Base-by-base conservation (phyloP, 2,329 filamentous ascomycete genomes). In the Pyrenophora seminiperda region DNA sequence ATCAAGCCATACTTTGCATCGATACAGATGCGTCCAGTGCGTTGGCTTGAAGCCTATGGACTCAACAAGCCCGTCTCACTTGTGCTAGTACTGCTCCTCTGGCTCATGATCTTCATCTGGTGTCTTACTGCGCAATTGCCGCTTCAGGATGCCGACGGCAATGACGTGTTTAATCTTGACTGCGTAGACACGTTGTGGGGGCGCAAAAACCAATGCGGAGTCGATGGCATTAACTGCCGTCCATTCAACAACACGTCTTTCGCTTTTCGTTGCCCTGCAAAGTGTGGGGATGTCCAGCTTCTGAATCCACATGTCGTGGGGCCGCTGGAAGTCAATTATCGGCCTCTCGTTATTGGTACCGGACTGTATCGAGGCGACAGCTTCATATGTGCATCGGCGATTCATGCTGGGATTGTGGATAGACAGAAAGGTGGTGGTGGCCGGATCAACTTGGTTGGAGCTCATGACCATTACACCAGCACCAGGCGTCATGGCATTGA, bases 361-460 rank as follows among this genome's bases (percentile, higher is more conserved):
- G 80, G 85, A 0, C 76, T 87, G 3, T 97, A 97, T 71, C 87
- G 94, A n/a, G 91, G 90, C 3, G 91, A 96, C 72, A 94, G 90
- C 34, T 95, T 90, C 72, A 85, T 96, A 41, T 96, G 91, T 67
- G 86, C 85, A 50, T 82, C 91, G n/a, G 91, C 90, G 24, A 88
- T 96, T 39, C 91, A 96, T 68, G 84, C 90, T 1, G 91, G 91
- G 9, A 77, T 91, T 55, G 82, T 94, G 41, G 81, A 81, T 22
- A 83, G 90, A 62, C 73, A 77, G 0, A 76, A 81, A 32, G 91
- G 91, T 27, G 91, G 91, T 1, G 96, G 91, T 63, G 91, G 91
- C 47, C 88, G 94, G 5, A 81, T 93, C 31, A 80, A 83, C 47
- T 79, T 93, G 14, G 79, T 89, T 19, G 92, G 92, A 13, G 78